Percentiles rank a stretch among this genome's conserved stretches.
Evolutionary conservation across 2,329 filamentous ascomycete genomes (phyloP).

Genomic region (Lasiodiplodia hormozganensis): DNA sequence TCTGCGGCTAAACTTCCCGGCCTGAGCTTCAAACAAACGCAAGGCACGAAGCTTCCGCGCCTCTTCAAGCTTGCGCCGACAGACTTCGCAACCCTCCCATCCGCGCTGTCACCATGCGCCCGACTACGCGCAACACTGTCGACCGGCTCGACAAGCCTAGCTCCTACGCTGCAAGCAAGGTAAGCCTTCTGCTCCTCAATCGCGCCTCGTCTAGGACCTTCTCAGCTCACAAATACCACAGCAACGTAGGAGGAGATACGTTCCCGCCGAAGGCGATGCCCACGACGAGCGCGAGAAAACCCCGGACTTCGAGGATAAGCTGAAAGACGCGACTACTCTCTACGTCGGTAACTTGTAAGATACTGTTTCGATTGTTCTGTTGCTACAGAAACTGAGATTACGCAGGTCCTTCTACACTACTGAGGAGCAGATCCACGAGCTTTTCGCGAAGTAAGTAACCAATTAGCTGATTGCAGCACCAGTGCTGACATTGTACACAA

Average conservation of each 20-base stretch:
- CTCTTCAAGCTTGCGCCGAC: slow-evolving; percentile 15
- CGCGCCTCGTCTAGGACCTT: slow-evolving; percentile 7
- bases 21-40: slow-evolving; percentile 15
- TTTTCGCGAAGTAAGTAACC: slow-evolving; percentile 77
- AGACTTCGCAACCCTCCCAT: slow-evolving; percentile 1
- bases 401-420: slow-evolving; percentile 95
- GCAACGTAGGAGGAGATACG: slow-evolving; percentile 74
- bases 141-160: slow-evolving; percentile 93
- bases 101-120: slow-evolving; percentile 50
- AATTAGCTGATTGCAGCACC: background rate
- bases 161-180: slow-evolving; percentile 87
- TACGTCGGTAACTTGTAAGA: slow-evolving; percentile 94
- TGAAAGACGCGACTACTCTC: slow-evolving; percentile 88
- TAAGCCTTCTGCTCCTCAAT: slow-evolving; percentile 47
- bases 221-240: slow-evolving; percentile 43
- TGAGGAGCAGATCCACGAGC: slow-evolving; percentile 97
- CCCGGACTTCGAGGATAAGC: slow-evolving; percentile 74
- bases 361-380: slow-evolving; percentile 16
- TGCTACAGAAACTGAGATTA: background rate
- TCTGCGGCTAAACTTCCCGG: slow-evolving; percentile 15
- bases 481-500: slow-evolving; percentile 38
- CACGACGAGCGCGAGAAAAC: slow-evolving; percentile 60
- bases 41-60: slow-evolving; percentile 17
- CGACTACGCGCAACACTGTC: slow-evolving; percentile 71
- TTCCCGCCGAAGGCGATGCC: slow-evolving; percentile 65